Evolutionary conservation across 495 filamentous ascomycete genomes (phyloP).

Genomic region (Xylaria telfairii): DNA sequence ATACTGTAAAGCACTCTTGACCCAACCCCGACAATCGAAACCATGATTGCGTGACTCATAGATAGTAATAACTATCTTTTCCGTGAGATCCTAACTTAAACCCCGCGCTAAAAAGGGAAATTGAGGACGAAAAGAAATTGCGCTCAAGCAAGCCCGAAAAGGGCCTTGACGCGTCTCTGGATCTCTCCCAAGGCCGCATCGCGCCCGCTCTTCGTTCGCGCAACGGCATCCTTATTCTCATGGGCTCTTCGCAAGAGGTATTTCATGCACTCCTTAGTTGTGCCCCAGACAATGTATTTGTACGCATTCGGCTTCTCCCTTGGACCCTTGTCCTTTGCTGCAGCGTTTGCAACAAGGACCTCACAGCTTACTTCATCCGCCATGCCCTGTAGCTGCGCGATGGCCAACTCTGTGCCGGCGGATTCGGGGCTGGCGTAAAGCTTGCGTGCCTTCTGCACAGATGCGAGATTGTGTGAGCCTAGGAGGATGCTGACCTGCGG

Average conservation of each 20-base stretch:
- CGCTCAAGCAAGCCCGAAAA: constrained; percentile 47
- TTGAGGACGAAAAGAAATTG: not conserved
- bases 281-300: constrained; percentile 94
- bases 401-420: constrained; percentile 69
- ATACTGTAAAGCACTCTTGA: not conserved
- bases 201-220: constrained; percentile 75
- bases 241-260: constrained; percentile 84
- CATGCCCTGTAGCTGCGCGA: constrained; percentile 96
- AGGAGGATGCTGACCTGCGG: constrained; percentile 75
- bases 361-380: constrained; percentile 92
- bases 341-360: constrained; percentile 64
- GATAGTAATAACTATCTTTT: not conserved
- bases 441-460: constrained; percentile 71
- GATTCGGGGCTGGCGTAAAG: constrained; percentile 43
- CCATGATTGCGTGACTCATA: constrained; percentile 13
- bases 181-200: constrained; percentile 77
- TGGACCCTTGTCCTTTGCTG: not conserved
- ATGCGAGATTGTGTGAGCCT: constrained; percentile 90
- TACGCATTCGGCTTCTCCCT: constrained; percentile 63
- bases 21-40: not conserved
- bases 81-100: not conserved
- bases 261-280: constrained; percentile 90
- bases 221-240: constrained; percentile 90
- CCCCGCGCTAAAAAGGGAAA: not conserved
- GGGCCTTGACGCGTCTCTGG: constrained; percentile 61